Evolutionary conservation across 257 asterid genomes (phyloP).

Genomic region (Phtheirospermum japonicum): DNA sequence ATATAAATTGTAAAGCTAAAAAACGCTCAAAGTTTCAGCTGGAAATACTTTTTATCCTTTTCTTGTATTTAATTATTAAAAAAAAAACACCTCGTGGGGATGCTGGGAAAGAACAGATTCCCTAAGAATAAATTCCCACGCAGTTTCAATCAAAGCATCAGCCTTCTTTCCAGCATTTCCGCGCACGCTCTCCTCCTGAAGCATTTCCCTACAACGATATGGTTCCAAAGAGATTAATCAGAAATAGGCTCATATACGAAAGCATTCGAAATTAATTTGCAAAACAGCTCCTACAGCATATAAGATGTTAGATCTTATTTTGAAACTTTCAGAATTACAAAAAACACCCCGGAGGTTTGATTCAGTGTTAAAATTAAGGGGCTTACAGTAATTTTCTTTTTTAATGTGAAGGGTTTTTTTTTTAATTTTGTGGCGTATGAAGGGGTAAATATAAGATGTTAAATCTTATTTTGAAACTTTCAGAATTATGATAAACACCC

Average conservation of each 20-base stretch:
- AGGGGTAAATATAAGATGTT: too few relatives aligned
- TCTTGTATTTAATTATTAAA: not conserved
- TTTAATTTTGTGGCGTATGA: too few relatives aligned
- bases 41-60: too few relatives aligned
- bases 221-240: conserved; percentile 11
- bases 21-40: too few relatives aligned
- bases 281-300: not conserved
- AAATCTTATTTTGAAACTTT: too few relatives aligned
- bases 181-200: conserved; percentile 94
- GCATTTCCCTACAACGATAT: conserved; percentile 79
- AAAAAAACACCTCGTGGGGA: conserved; percentile 60
- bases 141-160: conserved; percentile 52
- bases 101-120: conserved; percentile 68
- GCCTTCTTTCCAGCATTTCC: conserved; percentile 66
- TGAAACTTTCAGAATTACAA: not conserved
- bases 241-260: not conserved
- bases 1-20: too few relatives aligned
- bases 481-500: too few relatives aligned
- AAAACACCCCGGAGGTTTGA: not conserved
- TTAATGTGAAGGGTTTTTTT: not conserved
- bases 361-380: not conserved
- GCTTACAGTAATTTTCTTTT: not conserved
- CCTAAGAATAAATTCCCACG: conserved; percentile 64
- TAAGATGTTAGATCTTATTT: not conserved
- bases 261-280: not conserved